These are phyloP conservation scores for Fusarium subglutinans DNA, from an alignment of 2,329 filamentous ascomycete species.

Conservation along the genomic window DNA sequence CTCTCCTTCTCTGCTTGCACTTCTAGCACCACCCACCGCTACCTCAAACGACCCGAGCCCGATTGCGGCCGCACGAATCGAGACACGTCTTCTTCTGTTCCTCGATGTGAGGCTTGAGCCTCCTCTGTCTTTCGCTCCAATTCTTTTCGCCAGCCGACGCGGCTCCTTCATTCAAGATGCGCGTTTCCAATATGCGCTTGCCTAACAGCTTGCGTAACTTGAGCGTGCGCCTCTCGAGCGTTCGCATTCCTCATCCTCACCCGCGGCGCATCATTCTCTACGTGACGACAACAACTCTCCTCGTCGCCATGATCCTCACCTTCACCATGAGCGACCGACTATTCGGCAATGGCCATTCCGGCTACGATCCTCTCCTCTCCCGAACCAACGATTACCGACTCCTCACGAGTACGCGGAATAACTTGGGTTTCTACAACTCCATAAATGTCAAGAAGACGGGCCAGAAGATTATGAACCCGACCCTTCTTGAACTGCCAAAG, in stretches of 20 bases:
- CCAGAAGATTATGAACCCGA: slow-evolving; percentile 38
- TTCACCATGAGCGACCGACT: slow-evolving; percentile 2
- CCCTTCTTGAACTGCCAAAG: slow-evolving; percentile 32
- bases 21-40: background rate
- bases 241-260: slow-evolving; percentile 24
- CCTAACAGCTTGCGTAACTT: slow-evolving; percentile 20
- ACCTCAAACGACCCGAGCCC: background rate
- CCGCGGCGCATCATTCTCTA: slow-evolving; percentile 30
- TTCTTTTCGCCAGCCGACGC: background rate
- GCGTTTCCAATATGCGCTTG: slow-evolving; percentile 18
- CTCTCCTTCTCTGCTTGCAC: background rate
- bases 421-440: slow-evolving; percentile 33
- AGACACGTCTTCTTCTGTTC: slow-evolving; percentile 1
- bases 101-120: slow-evolving; percentile 20
- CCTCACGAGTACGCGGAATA: slow-evolving; percentile 30
- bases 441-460: slow-evolving; percentile 37
- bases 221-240: slow-evolving; percentile 1
- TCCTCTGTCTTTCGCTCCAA: background rate
- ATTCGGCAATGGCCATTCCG: background rate
- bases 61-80: background rate
- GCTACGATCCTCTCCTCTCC: slow-evolving; percentile 32
- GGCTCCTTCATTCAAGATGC: slow-evolving; percentile 7
- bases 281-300: slow-evolving; percentile 11
- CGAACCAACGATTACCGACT: slow-evolving; percentile 34
- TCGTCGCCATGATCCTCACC: slow-evolving; percentile 18